A percentile compares a stretch with the other conserved stretches of the same genome.
phyloP scores from a whole-genome alignment of 257 asterid genomes.

The Nicotiana tabacum region DNA sequence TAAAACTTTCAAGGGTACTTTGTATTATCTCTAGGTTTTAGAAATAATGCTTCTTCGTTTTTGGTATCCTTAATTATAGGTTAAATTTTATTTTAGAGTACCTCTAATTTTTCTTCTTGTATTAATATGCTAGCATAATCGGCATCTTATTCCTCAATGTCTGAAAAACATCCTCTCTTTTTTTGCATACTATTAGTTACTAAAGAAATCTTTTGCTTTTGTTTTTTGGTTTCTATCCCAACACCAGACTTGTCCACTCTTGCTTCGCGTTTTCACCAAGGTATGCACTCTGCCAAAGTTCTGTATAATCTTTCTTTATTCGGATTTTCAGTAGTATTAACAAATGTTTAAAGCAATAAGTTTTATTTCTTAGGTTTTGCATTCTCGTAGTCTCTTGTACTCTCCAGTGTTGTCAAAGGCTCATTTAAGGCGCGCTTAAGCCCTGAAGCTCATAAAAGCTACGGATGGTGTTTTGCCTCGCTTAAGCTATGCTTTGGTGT shows the following conservation, averaged over 20 bases:
- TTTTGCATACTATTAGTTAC: neutral
- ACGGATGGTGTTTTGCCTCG: too few relatives aligned
- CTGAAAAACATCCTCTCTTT: neutral
- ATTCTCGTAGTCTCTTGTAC: neutral
- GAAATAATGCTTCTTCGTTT: too few relatives aligned
- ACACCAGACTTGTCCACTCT: conserved; percentile 3
- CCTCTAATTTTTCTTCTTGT: neutral
- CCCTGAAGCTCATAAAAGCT: too few relatives aligned
- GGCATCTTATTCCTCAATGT: neutral
- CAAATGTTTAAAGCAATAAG: neutral
- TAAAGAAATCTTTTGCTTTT: neutral
- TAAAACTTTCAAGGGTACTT: too few relatives aligned
- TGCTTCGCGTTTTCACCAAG: conserved; percentile 11
- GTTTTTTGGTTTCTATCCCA: neutral
- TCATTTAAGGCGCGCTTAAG: too few relatives aligned
- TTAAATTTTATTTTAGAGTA: too few relatives aligned
- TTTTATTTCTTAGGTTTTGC: neutral
- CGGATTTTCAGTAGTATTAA: too few relatives aligned
- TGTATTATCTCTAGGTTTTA: too few relatives aligned
- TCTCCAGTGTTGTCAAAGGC: too few relatives aligned
- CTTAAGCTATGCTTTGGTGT: too few relatives aligned
- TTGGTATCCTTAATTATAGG: too few relatives aligned
- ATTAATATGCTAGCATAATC: neutral
- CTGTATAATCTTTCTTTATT: neutral
- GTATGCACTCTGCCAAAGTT: neutral